Evolutionary conservation across 2,329 filamentous ascomycete genomes (phyloP), one percentile per base, ranked within the genome.

Genomic region (Beauveria varroae): DNA sequence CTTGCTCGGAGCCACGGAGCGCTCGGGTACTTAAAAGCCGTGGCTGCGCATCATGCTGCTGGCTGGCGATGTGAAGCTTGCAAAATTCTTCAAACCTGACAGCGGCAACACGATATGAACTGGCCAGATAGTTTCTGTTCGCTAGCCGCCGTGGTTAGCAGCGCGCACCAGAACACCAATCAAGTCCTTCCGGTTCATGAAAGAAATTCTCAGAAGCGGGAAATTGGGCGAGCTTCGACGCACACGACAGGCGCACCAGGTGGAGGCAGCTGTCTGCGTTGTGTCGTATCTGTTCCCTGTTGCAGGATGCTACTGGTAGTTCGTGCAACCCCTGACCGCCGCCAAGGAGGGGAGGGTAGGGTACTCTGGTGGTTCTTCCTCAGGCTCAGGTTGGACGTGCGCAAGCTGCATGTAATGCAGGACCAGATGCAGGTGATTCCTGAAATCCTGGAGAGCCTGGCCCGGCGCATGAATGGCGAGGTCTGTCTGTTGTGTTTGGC

Each of bases 221-320:
- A 60, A 60, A 60, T 60, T 47, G 40, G 57, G 47, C 50, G 41
- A 60, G 40, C 50, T 51, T 54, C 52, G 30, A 47, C 40, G 49
- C 40, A 60, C 49, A 40, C 49, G 50, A 53, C 50, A 41, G 40
- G 16, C 22, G 44, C 56, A 46, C 24, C n/a, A 40, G 40, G 57
- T 60, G 57, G 57, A 60, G 47, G 57, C 57, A 14, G 18, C 34
- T 10, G 46, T 44, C 34, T 43, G 57, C 30, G 47, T 51, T 34
- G 49, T 52, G 47, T 59, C 57, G 57, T 52, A 34, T 59, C 57
- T 18, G 18, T 47, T 43, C 57, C 57, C 57, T 59, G 57, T 44
- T 30, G 47, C 47, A 52, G 47, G 24, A 30, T 59, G 34, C 56
- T 58, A 37, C 34, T 37, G 34, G 34, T 37, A 59, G 57, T 44